These are phyloP conservation scores for Magnusiomyces clavatus DNA, from an alignment of 1,139 yeast genomes.

Conservation along the genomic window DNA sequence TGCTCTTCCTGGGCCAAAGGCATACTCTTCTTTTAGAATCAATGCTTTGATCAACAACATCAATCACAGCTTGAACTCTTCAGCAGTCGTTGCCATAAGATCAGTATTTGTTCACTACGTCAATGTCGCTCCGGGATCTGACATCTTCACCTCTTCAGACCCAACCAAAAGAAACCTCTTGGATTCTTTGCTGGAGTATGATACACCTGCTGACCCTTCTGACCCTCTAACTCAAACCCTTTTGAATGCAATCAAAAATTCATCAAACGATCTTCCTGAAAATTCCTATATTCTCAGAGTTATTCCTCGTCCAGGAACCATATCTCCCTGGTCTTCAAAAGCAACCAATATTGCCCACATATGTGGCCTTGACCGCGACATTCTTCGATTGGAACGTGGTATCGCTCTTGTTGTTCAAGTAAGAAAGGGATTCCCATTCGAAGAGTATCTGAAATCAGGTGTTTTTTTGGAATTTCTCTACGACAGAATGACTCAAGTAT, in stretches of 20 bases:
- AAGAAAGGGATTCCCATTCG: conserved; percentile 58
- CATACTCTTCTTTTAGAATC: conserved; percentile 81
- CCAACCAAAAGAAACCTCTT: conserved; percentile 29
- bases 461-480: conserved; percentile 61
- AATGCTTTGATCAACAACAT: conserved; percentile 63
- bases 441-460: conserved; percentile 44
- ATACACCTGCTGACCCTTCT: conserved; percentile 49
- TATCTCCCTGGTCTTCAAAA: conserved; percentile 98
- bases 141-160: conserved; percentile 23
- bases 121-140: conserved; percentile 41
- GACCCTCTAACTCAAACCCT: conserved; percentile 47
- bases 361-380: conserved; percentile 65
- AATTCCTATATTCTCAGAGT: conserved; percentile 62
- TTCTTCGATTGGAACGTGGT: conserved; percentile 90
- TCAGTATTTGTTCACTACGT: conserved; percentile 80
- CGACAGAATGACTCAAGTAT: conserved; percentile 90
- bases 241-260: conserved; percentile 29
- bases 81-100: conserved; percentile 60
- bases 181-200: conserved; percentile 65
- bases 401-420: conserved; percentile 63
- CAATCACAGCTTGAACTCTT: conserved; percentile 57
- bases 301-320: conserved; percentile 90
- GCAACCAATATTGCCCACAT: conserved; percentile 91
- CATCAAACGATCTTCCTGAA: conserved; percentile 32
- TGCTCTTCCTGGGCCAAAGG: conserved; percentile 82